A percentile compares a stretch with the other conserved stretches of the same genome.
Evolutionary conservation across 352 stramenopile genomes (phyloP).

Genomic region (Globisporangium paroecandrum): DNA sequence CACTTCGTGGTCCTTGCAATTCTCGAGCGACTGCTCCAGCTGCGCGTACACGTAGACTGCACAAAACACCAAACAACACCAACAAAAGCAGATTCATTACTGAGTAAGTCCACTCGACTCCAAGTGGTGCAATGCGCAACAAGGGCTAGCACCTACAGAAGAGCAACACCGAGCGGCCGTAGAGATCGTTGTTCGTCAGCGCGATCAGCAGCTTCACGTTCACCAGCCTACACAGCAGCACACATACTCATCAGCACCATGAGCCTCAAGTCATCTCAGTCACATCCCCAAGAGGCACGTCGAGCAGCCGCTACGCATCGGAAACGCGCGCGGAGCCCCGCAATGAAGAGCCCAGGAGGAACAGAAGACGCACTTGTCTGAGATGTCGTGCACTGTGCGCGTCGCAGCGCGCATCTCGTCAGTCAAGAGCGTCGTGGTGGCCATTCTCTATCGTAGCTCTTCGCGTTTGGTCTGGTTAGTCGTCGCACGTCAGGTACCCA

Average conservation of each 20-base stretch:
- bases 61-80: neutral
- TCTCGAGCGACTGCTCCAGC: slow-evolving; percentile 48
- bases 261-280: neutral
- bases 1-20: slow-evolving; percentile 38
- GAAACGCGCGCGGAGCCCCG: neutral
- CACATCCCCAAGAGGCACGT: neutral
- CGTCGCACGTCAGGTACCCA: neutral
- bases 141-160: slow-evolving; percentile 51
- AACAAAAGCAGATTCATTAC: neutral
- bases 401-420: slow-evolving; percentile 52
- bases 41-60: slow-evolving; percentile 71
- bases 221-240: slow-evolving; percentile 34
- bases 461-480: neutral
- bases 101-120: neutral
- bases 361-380: slow-evolving; percentile 40
- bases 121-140: neutral
- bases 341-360: neutral
- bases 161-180: slow-evolving; percentile 58
- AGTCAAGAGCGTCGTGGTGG: slow-evolving; percentile 18
- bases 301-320: neutral
- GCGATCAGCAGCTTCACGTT: slow-evolving; percentile 69
- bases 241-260: neutral
- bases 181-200: slow-evolving; percentile 61
- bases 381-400: slow-evolving; percentile 46
- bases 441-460: slow-evolving; percentile 1